Evolutionary conservation across 768 basidiomycete genomes (phyloP), one percentile per base, ranked within the genome.

Genomic region (Leccinum rimulosum): DNA sequence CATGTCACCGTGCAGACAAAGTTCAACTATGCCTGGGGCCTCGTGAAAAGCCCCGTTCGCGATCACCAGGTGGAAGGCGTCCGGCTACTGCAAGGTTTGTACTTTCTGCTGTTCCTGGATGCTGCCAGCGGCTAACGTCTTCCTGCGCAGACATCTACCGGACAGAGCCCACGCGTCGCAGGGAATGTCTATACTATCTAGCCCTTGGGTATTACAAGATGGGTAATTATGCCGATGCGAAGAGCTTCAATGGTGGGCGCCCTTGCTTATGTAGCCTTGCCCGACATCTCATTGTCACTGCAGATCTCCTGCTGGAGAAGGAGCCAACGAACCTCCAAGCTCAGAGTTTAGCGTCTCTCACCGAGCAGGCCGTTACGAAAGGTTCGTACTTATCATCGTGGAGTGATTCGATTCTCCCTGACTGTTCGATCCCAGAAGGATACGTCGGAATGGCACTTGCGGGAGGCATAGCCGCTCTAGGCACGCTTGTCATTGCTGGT

Each of bases 401-500:
- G 15, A 8, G n/a, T 31, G 25, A 35, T 30, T 25, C 11, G 3
- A 49, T 10, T 33, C 38, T 28, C 17, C 49, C 30, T 57, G 12
- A 61, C 50, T 36, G 45, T 53, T 50, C 31, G 30, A 52, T 52
- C 36, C 6, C 72, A 95, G 96, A 99, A 74, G 95, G 95, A n/a
- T 98, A 98, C 73, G 92, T 98, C 52, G 97, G 97, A 50, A 94
- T 99, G 89, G 97, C 95, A 14, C 80, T 99, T 47, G 93, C 87
- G 19, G 95, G 95, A 53, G 93, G 95, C 56, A 88, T 84, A 45
- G 94, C 91, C 14, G 95, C 96, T 14, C 68, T 96, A 22, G 91
- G 93, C 54, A 86, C 89, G 31, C 73, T 93, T 51, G 71, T 89
- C 58, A 58, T 93, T 56, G 88, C 91, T 71, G 77, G 84, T 76